Conservation (phyloP, 768 basidiomycete species). For the Hysterangium stoloniferum region DNA sequence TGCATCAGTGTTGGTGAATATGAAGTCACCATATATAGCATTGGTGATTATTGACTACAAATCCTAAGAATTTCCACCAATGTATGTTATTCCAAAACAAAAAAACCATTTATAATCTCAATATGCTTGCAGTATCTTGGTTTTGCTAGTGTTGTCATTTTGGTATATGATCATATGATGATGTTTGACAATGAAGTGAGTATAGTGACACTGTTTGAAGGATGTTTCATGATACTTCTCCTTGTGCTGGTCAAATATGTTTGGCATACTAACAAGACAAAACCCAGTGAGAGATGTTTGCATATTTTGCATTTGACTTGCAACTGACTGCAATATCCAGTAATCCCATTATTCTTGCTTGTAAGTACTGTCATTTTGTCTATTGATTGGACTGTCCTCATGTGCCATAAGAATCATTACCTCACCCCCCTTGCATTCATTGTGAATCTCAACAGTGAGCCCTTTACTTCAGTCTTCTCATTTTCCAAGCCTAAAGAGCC, state of each 20-base stretch:
- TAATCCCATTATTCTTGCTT: conserved; percentile 1
- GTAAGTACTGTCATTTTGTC: not conserved
- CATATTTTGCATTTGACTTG: not conserved
- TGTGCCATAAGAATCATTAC: conserved; percentile 5
- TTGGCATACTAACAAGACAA: conserved; percentile 3
- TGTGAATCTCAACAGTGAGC: conserved; percentile 6
- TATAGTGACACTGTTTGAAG: not conserved
- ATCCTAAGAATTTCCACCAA: not conserved
- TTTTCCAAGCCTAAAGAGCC: not conserved
- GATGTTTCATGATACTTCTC: not conserved
- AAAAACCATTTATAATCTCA: no score
- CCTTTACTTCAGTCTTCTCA: not conserved
- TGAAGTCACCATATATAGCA: not conserved
- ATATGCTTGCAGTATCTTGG: not conserved
- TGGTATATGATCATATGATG: conserved; percentile 6
- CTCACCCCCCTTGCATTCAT: conserved; percentile 5
- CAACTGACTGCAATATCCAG: not conserved
- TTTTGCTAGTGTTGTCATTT: conserved; percentile 4
- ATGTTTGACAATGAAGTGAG: conserved; percentile 9
- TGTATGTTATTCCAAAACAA: conserved; percentile 1
- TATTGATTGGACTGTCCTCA: not conserved
- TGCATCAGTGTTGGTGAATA: no score
- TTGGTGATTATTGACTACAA: not conserved
- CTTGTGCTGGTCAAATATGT: conserved; percentile 2
- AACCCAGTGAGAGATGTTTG: not conserved